Base-by-base conservation (phyloP, 495 filamentous ascomycete genomes). In the Penicillium macrosclerotiorum region DNA sequence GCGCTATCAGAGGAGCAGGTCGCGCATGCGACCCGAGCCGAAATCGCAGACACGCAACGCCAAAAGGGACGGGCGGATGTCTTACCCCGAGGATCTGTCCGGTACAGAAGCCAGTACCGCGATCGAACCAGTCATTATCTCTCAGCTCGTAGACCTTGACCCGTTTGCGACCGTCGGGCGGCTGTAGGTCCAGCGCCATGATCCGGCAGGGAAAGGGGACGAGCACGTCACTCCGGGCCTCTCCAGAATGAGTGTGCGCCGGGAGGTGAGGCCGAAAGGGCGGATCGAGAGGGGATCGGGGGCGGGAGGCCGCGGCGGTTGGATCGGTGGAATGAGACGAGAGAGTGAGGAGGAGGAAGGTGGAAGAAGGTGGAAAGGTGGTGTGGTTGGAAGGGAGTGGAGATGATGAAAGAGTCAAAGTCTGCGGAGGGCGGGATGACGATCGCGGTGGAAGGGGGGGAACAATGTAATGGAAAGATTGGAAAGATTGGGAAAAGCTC, bases 111-210 rank as follows among this genome's bases (percentile, higher is more conserved):
- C 93, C 93, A 14, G 93, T 98, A 39, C 93, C 93, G 49, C 94
- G 78, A 71, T 98, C 93, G 64, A 90, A 96, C 93, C 93, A 98
- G 79, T 98, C 94, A 78, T 93, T 96, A 69, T 95, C 89, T 58
- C 85, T 88, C 51, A 98, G 79, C 73, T 98, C 93, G 68, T 98
- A 98, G 56, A 98, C 93, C 76, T 98, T 98, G 57, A 98, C 93
- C 76, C 93, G 86, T 77, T 91, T 95, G 79, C 86, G 89, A 69
- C 91, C 88, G 73, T 85, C 83, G 60, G 83, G 72, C 60, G 85
- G 80, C 68, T 86, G 84, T 74, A 89, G 80, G 59, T 85, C 81
- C 77, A 91, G 84, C 79, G 91, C 90, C 90, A 95, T 95, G 63
- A 55, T 72, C 64, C 47, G 70, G 62, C 45, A 54, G 62, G 49